A percentile compares a stretch with the other conserved stretches of the same genome.
These are phyloP conservation scores for Pichia insulana DNA, from an alignment of 805 yeast genomes.

Conservation along the genomic window DNA sequence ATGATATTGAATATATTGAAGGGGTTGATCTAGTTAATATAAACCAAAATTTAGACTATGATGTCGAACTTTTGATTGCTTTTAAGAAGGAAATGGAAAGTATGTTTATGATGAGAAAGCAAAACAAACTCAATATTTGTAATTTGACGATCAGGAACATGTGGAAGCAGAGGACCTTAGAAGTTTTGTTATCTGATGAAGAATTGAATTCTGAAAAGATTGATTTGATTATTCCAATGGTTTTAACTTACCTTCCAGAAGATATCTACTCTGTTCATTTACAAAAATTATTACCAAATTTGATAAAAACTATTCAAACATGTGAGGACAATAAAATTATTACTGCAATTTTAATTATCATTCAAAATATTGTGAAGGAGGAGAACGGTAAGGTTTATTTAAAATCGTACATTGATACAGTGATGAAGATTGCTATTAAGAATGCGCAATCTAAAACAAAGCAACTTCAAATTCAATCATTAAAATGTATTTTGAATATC, in stretches of 20 bases:
- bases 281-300: constrained; percentile 5
- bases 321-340: constrained; percentile 6
- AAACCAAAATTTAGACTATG: not conserved
- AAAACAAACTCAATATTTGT: constrained; percentile 25
- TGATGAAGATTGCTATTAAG: constrained; percentile 2
- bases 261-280: constrained; percentile 10
- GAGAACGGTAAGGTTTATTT: constrained; percentile 2
- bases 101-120: constrained; percentile 6
- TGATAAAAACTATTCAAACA: constrained; percentile 6
- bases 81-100: constrained; percentile 4
- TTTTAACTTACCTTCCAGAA: constrained; percentile 48
- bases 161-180: constrained; percentile 76
- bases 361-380: constrained; percentile 6
- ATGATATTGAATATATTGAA: constrained; percentile 1
- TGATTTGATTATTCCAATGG: constrained; percentile 52
- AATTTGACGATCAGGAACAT: constrained; percentile 56
- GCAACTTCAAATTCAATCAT: constrained; percentile 23
- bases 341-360: constrained; percentile 5
- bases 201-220: constrained; percentile 31
- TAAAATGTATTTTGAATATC: constrained; percentile 44
- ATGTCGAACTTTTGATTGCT: not conserved
- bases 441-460: not conserved
- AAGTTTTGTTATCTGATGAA: constrained; percentile 41
- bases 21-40: not conserved
- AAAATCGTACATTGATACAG: constrained; percentile 11